Conservation (phyloP, 257 asterid species). For the Nicotiana tabacum region DNA sequence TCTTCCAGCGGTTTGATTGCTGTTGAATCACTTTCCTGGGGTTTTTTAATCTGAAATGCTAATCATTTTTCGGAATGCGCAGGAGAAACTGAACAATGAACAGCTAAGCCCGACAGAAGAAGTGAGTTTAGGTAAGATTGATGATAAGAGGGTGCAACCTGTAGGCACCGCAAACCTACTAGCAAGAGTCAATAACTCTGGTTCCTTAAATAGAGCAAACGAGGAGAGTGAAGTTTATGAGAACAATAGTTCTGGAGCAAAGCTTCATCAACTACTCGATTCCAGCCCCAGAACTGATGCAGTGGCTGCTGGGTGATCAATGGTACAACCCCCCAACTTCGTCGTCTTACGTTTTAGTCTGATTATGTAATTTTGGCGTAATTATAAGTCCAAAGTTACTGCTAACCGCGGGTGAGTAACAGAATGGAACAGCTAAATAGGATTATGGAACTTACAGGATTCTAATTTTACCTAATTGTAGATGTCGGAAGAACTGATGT, state of each 20-base stretch:
- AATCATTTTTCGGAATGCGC: constrained; percentile 7
- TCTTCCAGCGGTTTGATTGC: neutral
- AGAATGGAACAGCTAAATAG: constrained; percentile 9
- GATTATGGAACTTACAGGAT: neutral
- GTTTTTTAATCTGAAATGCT: neutral
- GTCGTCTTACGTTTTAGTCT: neutral
- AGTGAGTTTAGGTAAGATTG: constrained; percentile 29
- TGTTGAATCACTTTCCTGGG: neutral
- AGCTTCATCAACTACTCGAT: constrained; percentile 82
- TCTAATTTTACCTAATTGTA: constrained; percentile 11
- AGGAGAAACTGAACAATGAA: constrained; percentile 60
- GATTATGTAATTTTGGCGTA: constrained; percentile 61
- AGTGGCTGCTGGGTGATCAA: constrained; percentile 73
- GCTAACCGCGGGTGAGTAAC: constrained; percentile 54
- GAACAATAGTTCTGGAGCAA: constrained; percentile 46
- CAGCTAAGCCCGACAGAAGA: constrained; percentile 32
- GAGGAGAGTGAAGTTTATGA: constrained; percentile 49
- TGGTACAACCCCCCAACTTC: neutral
- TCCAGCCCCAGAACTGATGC: constrained; percentile 66
- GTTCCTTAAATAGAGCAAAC: constrained; percentile 25
- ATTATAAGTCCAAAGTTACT: constrained; percentile 56
- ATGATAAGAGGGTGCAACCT: constrained; percentile 48
- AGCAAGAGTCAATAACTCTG: constrained; percentile 71
- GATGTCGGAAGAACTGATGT: neutral
- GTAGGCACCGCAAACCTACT: constrained; percentile 75